phyloP scores from a whole-genome alignment of 2,329 filamentous ascomycete genomes.

The Alternaria triticimaculans region DNA sequence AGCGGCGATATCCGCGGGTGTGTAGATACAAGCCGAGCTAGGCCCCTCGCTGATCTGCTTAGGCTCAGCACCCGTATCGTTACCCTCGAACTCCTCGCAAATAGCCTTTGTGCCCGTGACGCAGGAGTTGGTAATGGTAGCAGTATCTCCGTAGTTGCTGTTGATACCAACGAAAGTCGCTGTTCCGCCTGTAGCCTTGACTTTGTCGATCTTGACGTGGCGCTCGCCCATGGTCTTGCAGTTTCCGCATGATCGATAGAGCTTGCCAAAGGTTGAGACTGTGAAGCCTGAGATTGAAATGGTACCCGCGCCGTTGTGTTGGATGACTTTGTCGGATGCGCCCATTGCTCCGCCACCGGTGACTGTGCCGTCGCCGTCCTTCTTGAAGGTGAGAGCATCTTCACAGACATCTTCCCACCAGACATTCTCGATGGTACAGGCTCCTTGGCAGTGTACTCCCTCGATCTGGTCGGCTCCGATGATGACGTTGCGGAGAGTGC shows the following conservation, averaged over 20 bases:
- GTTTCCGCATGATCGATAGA: constrained; percentile 58
- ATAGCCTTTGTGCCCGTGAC: constrained; percentile 37
- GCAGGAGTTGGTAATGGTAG: constrained; percentile 51
- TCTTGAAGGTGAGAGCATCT: constrained; percentile 48
- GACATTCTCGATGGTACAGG: constrained; percentile 40
- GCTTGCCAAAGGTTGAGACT: constrained; percentile 47
- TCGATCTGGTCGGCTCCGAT: constrained; percentile 59
- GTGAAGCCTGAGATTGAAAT: constrained; percentile 48
- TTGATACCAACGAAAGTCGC: constrained; percentile 57
- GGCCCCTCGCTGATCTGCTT: constrained; percentile 35
- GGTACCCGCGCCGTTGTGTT: constrained; percentile 52
- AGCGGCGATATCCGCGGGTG: constrained; percentile 23
- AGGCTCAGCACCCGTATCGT: constrained; percentile 37
- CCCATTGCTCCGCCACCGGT: constrained; percentile 51
- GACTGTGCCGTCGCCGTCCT: constrained; percentile 46
- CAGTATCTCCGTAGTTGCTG: constrained; percentile 58
- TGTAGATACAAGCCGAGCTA: constrained; percentile 21
- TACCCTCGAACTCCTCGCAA: constrained; percentile 46
- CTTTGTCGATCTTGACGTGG: constrained; percentile 54
- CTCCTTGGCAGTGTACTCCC: constrained; percentile 36
- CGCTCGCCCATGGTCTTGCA: constrained; percentile 57
- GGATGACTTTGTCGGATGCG: constrained; percentile 52
- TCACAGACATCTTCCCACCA: constrained; percentile 54
- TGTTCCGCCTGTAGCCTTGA: constrained; percentile 53
- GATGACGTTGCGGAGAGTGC: constrained; percentile 62